Evolutionary conservation across 306 rosid species (phyloP).

Genomic region (Castanea crenata): DNA sequence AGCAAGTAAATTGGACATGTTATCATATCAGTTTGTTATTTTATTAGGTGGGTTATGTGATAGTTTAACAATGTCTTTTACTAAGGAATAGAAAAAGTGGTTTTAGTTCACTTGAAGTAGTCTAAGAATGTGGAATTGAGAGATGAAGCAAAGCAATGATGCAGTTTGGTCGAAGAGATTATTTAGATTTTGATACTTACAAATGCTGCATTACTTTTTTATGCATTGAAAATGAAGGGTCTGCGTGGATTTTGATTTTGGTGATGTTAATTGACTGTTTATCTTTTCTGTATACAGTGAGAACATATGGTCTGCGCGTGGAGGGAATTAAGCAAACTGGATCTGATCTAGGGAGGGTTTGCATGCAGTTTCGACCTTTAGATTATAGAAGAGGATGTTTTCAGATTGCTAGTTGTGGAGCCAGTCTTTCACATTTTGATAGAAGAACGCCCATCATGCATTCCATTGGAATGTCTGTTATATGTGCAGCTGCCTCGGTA

Average conservation of each 20-base stretch:
- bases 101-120: background rate
- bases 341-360: conserved; percentile 28
- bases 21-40: background rate
- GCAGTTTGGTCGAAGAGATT: background rate
- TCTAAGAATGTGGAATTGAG: background rate
- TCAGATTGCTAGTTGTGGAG: conserved; percentile 15
- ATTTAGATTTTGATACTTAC: background rate
- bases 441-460: background rate
- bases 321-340: conserved; percentile 8
- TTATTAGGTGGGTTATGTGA: background rate
- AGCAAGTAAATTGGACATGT: background rate
- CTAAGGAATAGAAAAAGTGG: background rate
- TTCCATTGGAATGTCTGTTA: conserved; percentile 32
- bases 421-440: background rate
- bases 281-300: conserved; percentile 22
- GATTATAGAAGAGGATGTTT: conserved; percentile 28
- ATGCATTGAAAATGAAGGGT: background rate
- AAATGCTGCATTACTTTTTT: background rate
- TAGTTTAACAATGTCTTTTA: background rate
- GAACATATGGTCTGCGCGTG: conserved; percentile 17
- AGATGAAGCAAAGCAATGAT: background rate
- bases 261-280: background rate
- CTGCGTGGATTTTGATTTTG: background rate
- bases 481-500: conserved; percentile 57
- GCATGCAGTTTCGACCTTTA: conserved; percentile 28